Percentiles rank a stretch among this genome's conserved stretches.
Conservation (phyloP, 108 stramenopile species). For the Hondaea fermentalgiana region DNA sequence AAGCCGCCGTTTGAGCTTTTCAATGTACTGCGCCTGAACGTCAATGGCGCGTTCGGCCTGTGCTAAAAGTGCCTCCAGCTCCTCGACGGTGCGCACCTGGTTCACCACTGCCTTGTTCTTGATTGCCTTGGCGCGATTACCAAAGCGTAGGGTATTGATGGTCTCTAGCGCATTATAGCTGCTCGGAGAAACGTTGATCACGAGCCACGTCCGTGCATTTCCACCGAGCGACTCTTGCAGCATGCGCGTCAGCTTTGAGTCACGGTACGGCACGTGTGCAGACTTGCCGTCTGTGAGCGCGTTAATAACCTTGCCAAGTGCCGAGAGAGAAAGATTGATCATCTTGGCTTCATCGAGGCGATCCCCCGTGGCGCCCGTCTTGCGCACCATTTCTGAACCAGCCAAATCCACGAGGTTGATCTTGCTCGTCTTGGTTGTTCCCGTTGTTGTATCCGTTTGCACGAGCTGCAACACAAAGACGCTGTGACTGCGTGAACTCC, state of each 20-base stretch:
- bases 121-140: conserved; percentile 74
- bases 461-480: conserved; percentile 65
- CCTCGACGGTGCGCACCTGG: conserved; percentile 20
- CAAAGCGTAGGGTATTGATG: conserved; percentile 85
- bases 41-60: conserved; percentile 36
- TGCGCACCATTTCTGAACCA: conserved; percentile 95
- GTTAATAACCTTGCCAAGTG: conserved; percentile 42
- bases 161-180: conserved; percentile 68
- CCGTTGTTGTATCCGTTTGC: conserved; percentile 26
- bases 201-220: conserved; percentile 71
- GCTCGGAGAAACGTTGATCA: conserved; percentile 69
- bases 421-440: conserved; percentile 43
- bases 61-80: conserved; percentile 24
- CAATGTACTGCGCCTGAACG: conserved; percentile 28
- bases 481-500: conserved; percentile 86
- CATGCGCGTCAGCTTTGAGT: conserved; percentile 83
- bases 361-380: conserved; percentile 59
- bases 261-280: conserved; percentile 53
- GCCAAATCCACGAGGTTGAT: conserved; percentile 94
- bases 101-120: conserved; percentile 60
- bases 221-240: conserved; percentile 78
- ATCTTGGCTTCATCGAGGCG: conserved; percentile 23
- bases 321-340: conserved; percentile 30
- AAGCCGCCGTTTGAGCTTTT: background rate
- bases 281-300: conserved; percentile 27